phyloP scores from a whole-genome alignment of 2,329 filamentous ascomycete species.

The Sporothrix dimorphospora region DNA sequence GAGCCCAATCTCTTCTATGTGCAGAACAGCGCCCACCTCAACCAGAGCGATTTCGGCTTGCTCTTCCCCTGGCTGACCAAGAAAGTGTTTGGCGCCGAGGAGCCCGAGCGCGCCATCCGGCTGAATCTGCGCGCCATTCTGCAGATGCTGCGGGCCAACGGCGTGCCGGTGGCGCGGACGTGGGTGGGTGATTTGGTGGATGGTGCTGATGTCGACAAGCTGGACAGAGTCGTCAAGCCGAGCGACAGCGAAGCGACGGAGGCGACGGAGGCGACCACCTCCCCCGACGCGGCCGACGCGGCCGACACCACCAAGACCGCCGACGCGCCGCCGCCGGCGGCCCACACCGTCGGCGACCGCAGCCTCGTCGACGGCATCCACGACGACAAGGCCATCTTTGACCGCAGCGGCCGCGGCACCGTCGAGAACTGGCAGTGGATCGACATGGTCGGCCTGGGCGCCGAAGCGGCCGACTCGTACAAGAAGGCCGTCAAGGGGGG shows the following conservation, averaged over 20 bases:
- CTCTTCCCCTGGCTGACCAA: slow-evolving; percentile 74
- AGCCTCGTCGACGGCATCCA: slow-evolving; percentile 43
- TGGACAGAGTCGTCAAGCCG: slow-evolving; percentile 32
- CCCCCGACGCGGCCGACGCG: not conserved
- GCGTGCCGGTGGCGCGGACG: slow-evolving; percentile 54
- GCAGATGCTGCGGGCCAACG: slow-evolving; percentile 58
- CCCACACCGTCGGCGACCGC: slow-evolving; percentile 34
- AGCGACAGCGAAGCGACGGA: slow-evolving; percentile 22
- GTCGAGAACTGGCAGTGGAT: slow-evolving; percentile 58
- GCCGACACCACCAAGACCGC: not conserved
- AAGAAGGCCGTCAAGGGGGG: slow-evolving; percentile 30
- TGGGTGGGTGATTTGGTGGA: slow-evolving; percentile 55
- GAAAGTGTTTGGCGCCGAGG: slow-evolving; percentile 59
- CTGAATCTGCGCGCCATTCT: slow-evolving; percentile 63
- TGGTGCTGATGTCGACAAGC: slow-evolving; percentile 47
- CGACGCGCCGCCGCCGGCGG: not conserved
- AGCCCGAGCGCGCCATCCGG: slow-evolving; percentile 61
- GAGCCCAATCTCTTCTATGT: slow-evolving; percentile 76
- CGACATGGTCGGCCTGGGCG: slow-evolving; percentile 55
- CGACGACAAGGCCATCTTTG: slow-evolving; percentile 57
- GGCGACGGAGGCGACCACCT: not conserved
- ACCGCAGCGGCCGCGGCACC: slow-evolving; percentile 42
- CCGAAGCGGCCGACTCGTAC: slow-evolving; percentile 33
- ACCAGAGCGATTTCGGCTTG: slow-evolving; percentile 81
- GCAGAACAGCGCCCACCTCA: slow-evolving; percentile 73